Percentiles rank a stretch among this genome's conserved stretches.
Evolutionary conservation across 192 early-diverging fungal species (phyloP).

Genomic region (Radiomyces spectabilis): DNA sequence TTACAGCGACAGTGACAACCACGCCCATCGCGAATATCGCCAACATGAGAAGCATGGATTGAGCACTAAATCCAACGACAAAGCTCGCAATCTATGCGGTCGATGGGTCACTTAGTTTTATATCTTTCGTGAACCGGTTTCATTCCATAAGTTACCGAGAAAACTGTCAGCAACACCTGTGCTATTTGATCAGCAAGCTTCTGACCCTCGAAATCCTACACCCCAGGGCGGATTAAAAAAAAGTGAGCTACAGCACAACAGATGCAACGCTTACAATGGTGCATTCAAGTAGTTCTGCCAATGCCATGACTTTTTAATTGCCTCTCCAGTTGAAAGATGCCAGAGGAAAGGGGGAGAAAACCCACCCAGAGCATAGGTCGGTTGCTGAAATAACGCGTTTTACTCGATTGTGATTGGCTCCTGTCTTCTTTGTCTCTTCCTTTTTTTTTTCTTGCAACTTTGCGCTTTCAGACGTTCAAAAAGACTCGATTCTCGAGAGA

Average conservation of each 20-base stretch:
- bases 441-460: neutral
- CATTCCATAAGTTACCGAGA: neutral
- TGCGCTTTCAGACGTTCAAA: no score
- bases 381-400: no score
- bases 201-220: neutral
- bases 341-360: neutral
- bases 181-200: neutral
- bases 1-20: neutral
- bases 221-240: no score
- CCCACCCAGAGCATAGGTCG: no score
- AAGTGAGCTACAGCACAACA: neutral
- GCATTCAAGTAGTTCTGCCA: neutral
- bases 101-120: neutral
- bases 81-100: neutral
- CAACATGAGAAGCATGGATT: neutral
- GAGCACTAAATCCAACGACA: neutral
- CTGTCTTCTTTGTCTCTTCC: neutral
- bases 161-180: neutral
- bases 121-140: neutral
- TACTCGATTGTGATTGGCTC: no score
- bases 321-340: no score
- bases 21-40: neutral
- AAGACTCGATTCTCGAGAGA: neutral
- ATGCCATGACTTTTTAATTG: neutral
- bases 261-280: conserved; percentile 2